Conservation (phyloP, 805 yeast species). For the Clavispora santaluciae region DNA sequence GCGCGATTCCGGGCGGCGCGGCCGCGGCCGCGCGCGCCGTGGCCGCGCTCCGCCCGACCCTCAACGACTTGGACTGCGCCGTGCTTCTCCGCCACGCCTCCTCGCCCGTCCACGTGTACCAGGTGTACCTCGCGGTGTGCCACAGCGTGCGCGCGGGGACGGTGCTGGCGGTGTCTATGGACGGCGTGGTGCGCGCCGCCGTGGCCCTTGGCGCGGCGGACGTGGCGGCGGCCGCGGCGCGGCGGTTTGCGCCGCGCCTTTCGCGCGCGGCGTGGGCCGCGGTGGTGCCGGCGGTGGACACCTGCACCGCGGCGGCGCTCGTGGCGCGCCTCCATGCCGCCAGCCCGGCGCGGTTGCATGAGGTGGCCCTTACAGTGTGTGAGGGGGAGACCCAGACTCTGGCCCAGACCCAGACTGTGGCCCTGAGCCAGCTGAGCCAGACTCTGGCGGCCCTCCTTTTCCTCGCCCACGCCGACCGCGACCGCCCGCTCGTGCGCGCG, state of each 20-base stretch:
- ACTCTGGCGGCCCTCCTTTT: too few relatives aligned
- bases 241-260: not conserved
- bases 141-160: not conserved
- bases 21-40: not conserved
- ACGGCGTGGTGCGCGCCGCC: not conserved
- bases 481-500: not conserved
- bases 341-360: not conserved
- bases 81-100: not conserved
- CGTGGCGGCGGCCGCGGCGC: not conserved
- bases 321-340: not conserved
- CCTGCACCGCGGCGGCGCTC: not conserved
- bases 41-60: not conserved
- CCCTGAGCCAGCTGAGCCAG: too few relatives aligned
- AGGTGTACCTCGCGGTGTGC: not conserved
- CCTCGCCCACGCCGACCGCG: not conserved
- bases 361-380: not conserved
- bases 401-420: too few relatives aligned
- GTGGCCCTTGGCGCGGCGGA: not conserved
- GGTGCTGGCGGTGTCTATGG: not conserved
- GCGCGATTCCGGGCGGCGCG: too few relatives aligned
- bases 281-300: not conserved
- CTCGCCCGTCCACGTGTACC: not conserved
- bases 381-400: too few relatives aligned
- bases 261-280: not conserved
- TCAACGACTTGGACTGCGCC: not conserved